Evolutionary conservation across 1,139 yeast species (phyloP).

Genomic region (Candida freyschussii): DNA sequence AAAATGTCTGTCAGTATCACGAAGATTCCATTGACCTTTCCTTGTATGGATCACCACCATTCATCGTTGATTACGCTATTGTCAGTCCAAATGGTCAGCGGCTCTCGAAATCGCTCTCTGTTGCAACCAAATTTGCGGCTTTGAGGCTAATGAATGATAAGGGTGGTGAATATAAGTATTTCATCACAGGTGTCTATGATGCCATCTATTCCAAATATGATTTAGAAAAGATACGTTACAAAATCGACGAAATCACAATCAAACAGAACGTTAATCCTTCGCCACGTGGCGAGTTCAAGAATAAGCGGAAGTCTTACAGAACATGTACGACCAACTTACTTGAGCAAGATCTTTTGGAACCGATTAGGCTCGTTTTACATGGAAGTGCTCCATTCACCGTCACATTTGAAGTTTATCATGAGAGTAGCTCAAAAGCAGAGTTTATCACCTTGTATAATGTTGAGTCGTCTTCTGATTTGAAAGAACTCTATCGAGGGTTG

Average conservation of each 20-base stretch:
- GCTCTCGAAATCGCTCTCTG: conserved; percentile 37
- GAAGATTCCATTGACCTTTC: conserved; percentile 47
- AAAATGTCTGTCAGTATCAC: conserved; percentile 43
- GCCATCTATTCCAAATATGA: conserved; percentile 52
- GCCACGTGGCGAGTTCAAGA: conserved; percentile 53
- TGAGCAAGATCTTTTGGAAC: conserved; percentile 34
- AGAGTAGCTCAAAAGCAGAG: conserved; percentile 44
- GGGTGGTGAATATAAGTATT: conserved; percentile 59
- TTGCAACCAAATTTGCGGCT: conserved; percentile 47
- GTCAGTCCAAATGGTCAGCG: conserved; percentile 51
- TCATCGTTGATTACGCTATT: conserved; percentile 63
- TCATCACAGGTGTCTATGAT: conserved; percentile 62
- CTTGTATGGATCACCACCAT: conserved; percentile 66
- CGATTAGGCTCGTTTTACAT: conserved; percentile 47
- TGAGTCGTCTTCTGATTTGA: conserved; percentile 31
- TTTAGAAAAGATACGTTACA: conserved; percentile 28
- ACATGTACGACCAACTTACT: conserved; percentile 56
- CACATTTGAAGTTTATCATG: conserved; percentile 49
- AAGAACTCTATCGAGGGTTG: conserved; percentile 38
- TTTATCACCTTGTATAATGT: conserved; percentile 34
- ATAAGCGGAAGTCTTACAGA: conserved; percentile 41
- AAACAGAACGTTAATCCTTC: conserved; percentile 56
- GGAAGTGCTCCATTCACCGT: conserved; percentile 68
- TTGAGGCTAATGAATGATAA: conserved; percentile 35
- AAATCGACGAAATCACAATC: conserved; percentile 38